A percentile compares a stretch with the other conserved stretches of the same genome.
phyloP scores from a whole-genome alignment of 352 stramenopile genomes.

The Phytophthora litchii region DNA sequence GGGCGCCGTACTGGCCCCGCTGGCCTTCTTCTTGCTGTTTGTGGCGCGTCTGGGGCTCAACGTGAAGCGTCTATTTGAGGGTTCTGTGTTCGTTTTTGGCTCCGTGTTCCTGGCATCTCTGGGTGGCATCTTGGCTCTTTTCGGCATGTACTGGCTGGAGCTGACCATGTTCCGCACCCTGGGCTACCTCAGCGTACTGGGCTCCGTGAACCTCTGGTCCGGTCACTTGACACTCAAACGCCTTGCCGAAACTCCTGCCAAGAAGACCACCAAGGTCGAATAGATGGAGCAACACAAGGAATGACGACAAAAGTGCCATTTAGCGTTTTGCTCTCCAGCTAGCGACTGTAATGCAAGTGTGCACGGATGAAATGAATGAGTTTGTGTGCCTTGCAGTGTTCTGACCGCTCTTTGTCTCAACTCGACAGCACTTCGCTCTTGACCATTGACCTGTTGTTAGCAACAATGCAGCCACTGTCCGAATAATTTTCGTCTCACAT shows the following conservation, averaged over 20 bases:
- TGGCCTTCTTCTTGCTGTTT: slow-evolving; percentile 71
- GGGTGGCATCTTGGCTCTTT: slow-evolving; percentile 76
- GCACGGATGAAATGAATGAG: slow-evolving; percentile 29
- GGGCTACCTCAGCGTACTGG: slow-evolving; percentile 71
- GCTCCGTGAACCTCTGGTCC: slow-evolving; percentile 59
- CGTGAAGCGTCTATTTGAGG: slow-evolving; percentile 70
- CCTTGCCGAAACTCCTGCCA: slow-evolving; percentile 49
- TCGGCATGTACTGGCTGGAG: slow-evolving; percentile 87
- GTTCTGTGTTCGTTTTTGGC: slow-evolving; percentile 70
- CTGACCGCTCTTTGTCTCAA: background rate
- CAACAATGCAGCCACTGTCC: background rate
- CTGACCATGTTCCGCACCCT: slow-evolving; percentile 90
- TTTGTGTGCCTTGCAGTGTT: slow-evolving; percentile 22
- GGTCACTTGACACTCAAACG: slow-evolving; percentile 83
- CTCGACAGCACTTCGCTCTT: background rate
- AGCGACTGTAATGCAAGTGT: slow-evolving; percentile 9
- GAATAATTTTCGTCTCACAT: slow-evolving; percentile 19
- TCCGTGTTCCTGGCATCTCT: slow-evolving; percentile 78
- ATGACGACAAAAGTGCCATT: slow-evolving; percentile 9
- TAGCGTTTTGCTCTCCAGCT: slow-evolving; percentile 9
- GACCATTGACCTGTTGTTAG: background rate
- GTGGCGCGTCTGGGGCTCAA: slow-evolving; percentile 65
- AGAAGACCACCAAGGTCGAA: slow-evolving; percentile 69
- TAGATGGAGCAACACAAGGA: slow-evolving; percentile 26
- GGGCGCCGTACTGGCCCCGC: slow-evolving; percentile 58